phyloP scores from a whole-genome alignment of 169 alveolate genomes.

The Plasmodium malariae region DNA sequence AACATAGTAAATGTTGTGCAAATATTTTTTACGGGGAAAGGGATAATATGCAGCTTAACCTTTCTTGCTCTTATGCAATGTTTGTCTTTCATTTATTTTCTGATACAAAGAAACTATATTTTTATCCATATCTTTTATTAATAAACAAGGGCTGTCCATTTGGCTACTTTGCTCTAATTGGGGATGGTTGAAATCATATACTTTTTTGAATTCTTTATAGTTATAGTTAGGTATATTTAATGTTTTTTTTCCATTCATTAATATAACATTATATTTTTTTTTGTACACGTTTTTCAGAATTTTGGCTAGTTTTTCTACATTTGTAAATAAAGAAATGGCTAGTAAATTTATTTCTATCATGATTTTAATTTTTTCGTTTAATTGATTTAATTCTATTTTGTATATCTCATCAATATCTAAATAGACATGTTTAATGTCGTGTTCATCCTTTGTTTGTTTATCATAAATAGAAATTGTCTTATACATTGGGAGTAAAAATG shows the following conservation, averaged over 20 bases:
- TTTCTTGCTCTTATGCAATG: neutral
- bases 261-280: conserved; percentile 45
- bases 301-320: conserved; percentile 19
- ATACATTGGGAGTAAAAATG: neutral
- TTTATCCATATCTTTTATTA: conserved; percentile 10
- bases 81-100: conserved; percentile 31
- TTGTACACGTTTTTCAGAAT: conserved; percentile 53
- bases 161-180: neutral
- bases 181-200: conserved; percentile 3
- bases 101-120: conserved; percentile 36
- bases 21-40: neutral
- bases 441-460: neutral
- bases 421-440: conserved; percentile 12
- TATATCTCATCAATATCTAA: conserved; percentile 43
- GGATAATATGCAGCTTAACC: neutral
- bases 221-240: conserved; percentile 44
- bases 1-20: conserved; percentile 9
- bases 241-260: conserved; percentile 47
- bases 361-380: conserved; percentile 48
- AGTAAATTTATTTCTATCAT: conserved; percentile 31
- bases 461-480: neutral
- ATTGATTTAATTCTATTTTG: conserved; percentile 34
- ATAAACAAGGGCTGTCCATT: neutral
- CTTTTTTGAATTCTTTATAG: conserved; percentile 39
- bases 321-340: conserved; percentile 27